Evolutionary conservation across 2,329 filamentous ascomycete species (phyloP).

Genomic region (Zasmidium cellare): DNA sequence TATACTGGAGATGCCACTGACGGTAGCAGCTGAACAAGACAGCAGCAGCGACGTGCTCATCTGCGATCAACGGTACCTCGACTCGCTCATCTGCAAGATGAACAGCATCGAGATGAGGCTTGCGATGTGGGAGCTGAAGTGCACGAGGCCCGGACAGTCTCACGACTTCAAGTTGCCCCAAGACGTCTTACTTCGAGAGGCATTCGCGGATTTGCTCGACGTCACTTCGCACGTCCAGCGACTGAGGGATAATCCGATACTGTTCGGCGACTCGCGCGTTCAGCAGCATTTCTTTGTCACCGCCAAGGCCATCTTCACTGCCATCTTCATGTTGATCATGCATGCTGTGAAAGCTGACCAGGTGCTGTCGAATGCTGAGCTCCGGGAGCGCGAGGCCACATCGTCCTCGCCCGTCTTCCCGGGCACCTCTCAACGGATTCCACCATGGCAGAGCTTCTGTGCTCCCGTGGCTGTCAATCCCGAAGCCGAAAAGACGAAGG

Average conservation of each 20-base stretch:
- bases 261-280: not conserved
- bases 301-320: not conserved
- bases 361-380: not conserved
- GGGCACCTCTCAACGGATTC: not conserved
- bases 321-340: not conserved
- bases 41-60: too few species aligned
- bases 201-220: not conserved
- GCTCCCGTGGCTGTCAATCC: too few species aligned
- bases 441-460: not conserved
- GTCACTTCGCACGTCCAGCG: not conserved
- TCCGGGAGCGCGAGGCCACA: not conserved
- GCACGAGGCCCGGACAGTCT: not conserved
- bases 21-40: too few species aligned
- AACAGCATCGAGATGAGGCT: too few species aligned
- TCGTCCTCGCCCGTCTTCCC: not conserved
- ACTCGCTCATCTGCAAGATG: too few species aligned
- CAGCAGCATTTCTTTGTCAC: not conserved
- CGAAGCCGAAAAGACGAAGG: not conserved
- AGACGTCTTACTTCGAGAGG: not conserved
- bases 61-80: too few species aligned
- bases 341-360: not conserved
- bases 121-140: too few species aligned
- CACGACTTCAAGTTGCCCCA: not conserved
- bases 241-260: not conserved
- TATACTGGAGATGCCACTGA: too few species aligned